Conservation (phyloP, 345 rosid genomes). For the Citrus sinensis region DVS_A1.0 CM039166.1:19603001-19603500, state of each 20-base stretch:
- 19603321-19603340: background rate
- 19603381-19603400: background rate
- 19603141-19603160: background rate
- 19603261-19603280: background rate
- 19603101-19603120: background rate
- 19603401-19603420: background rate
- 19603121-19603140: slow-evolving; percentile 7
- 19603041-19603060: background rate
- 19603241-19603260: background rate
- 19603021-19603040: background rate
- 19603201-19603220: background rate
- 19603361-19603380: background rate
- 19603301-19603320: background rate
- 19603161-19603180: background rate
- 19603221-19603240: background rate
- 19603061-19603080: slow-evolving; percentile 5
- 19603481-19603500: background rate
- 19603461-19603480: background rate
- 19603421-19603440: background rate
- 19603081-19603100: background rate
- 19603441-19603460: background rate
- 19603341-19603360: background rate
- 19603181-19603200: background rate
- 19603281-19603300: too few relatives aligned
- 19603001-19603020: background rate